These are phyloP conservation scores for Osmanthus fragrans DNA, from an alignment of 257 asterid species.

Conservation along the genomic window DNA sequence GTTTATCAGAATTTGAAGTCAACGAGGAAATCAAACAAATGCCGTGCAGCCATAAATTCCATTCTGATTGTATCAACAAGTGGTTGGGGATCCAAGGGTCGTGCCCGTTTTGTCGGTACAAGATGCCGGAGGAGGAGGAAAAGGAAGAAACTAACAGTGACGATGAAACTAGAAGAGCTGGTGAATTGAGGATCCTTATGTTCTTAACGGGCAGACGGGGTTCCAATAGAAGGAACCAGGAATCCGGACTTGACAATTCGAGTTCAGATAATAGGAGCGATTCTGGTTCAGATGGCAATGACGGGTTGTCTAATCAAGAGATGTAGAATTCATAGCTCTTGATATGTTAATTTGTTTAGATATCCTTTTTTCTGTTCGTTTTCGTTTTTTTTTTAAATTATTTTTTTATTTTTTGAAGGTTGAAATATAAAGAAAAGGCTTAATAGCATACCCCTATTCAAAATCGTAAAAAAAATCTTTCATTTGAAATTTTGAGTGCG, in stretches of 20 bases:
- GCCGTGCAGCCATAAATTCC: constrained; percentile 52
- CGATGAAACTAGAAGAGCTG: not conserved
- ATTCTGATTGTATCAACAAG: constrained; percentile 37
- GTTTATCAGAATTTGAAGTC: constrained; percentile 46
- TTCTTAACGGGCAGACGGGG: constrained; percentile 1
- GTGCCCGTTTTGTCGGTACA: constrained; percentile 52
- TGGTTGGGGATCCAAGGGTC: constrained; percentile 50
- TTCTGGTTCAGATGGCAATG: constrained; percentile 7
- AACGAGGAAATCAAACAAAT: constrained; percentile 35
- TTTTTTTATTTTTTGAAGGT: no score
- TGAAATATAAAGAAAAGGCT: no score
- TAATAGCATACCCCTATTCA: no score
- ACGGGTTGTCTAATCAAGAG: constrained; percentile 26
- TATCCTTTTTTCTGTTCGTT: no score
- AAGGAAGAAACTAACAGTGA: not conserved
- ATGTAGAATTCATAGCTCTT: constrained; percentile 26
- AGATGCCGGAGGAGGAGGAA: constrained; percentile 39
- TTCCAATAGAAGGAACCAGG: not conserved
- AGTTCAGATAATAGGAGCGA: constrained; percentile 6
- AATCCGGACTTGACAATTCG: not conserved
- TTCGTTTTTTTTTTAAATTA: no score
- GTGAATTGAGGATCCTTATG: constrained; percentile 36
- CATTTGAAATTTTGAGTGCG: no score
- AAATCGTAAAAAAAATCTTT: no score
- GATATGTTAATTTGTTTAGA: not conserved